Evolutionary conservation across 208 protist genomes (phyloP).

Genomic region (Trichomonas gallinae): DNA sequence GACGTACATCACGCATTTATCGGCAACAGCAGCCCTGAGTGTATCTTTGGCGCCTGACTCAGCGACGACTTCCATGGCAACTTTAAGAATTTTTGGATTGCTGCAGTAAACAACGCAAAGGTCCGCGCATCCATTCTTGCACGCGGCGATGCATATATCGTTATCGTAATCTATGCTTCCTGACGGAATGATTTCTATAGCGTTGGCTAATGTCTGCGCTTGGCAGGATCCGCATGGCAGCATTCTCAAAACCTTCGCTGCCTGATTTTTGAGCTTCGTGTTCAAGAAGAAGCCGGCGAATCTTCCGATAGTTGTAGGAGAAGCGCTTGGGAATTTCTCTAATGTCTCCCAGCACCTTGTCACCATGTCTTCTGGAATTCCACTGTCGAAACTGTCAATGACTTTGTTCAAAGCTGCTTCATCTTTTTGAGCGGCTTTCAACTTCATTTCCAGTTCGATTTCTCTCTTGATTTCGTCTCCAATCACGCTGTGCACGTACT

Average conservation of each 20-base stretch:
- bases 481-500: neutral
- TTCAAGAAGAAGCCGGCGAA: neutral
- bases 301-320: neutral
- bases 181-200: neutral
- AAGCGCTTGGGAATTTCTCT: neutral
- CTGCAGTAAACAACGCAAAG: neutral
- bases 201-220: no score
- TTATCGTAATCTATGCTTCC: neutral
- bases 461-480: neutral
- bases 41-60: neutral
- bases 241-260: neutral
- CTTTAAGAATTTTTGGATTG: neutral
- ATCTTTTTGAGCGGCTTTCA: neutral
- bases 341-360: neutral
- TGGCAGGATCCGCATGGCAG: neutral
- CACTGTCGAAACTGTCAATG: neutral
- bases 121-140: conserved; percentile 1
- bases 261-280: neutral
- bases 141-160: neutral
- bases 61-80: neutral
- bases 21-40: neutral
- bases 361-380: neutral
- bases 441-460: neutral
- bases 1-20: neutral
- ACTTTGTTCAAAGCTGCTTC: neutral